Evolutionary conservation across 139 green algal genomes (phyloP).

Genomic region (Coccomyxa sp.): DNA sequence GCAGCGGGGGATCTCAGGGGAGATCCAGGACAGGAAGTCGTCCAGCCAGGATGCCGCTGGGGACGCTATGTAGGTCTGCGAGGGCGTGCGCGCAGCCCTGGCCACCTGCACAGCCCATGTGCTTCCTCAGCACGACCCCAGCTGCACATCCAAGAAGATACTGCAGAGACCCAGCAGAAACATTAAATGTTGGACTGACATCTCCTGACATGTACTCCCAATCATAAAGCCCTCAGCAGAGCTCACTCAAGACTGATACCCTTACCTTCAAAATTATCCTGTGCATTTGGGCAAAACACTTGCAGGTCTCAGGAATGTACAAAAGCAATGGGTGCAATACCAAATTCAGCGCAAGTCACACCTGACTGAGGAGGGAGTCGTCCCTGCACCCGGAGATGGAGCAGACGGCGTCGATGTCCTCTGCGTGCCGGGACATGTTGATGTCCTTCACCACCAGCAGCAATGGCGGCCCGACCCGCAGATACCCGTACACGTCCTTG

Average conservation of each 20-base stretch:
- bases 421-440: conserved; percentile 44
- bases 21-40: conserved; percentile 87
- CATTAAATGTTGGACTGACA: no score
- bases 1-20: conserved; percentile 30
- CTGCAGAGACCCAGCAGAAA: no score
- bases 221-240: no score
- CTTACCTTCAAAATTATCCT: no score
- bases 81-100: conserved; percentile 25
- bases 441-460: conserved; percentile 77
- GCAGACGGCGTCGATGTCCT: conserved; percentile 67
- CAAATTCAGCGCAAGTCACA: no score
- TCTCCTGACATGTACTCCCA: background rate
- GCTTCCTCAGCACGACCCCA: background rate
- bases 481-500: conserved; percentile 50
- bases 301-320: no score
- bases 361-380: conserved; percentile 74
- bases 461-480: conserved; percentile 85
- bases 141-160: no score
- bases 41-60: conserved; percentile 88
- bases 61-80: conserved; percentile 52
- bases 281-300: no score
- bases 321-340: no score
- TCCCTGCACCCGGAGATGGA: conserved; percentile 63
- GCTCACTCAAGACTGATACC: no score
- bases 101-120: conserved; percentile 27